Base-by-base conservation (phyloP, 225 moss, liverwort and hornwort species). In the Neckera pumila region DNA sequence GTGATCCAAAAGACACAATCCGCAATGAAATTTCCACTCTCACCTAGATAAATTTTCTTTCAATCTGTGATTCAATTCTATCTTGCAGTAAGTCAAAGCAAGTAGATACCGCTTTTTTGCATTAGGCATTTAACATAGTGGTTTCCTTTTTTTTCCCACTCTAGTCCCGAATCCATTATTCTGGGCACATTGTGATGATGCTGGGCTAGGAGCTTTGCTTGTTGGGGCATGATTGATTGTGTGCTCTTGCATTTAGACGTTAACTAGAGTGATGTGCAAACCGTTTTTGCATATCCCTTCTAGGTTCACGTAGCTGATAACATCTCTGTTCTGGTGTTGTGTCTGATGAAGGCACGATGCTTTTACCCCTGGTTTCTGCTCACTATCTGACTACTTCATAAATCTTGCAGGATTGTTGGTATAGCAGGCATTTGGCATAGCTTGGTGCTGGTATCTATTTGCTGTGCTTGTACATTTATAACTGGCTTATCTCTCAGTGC, bases 341-440 rank as follows among this genome's bases (percentile, higher is more conserved):
- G 5, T 58, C 15, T 58, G 43, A 72, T 72, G 16, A 84, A 71
- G 47, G 33, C 61, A 33, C 83, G 81, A 64, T 78, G 69, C 64
- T 61, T 80, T 74, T 56, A 72, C 42, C 56, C 56, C 66, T 76
- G 76, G 70, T 67, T 87, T 87, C 26, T 62, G 63, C 49, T 57
- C 61, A 31, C 76, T 31, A 76, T 90, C 80, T 88, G 57, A 88
- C 51, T 57, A n/a, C 77, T 86, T 80, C 19, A 71, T 57, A 65
- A 72, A 79, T 87, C 82, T 89, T 89, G 93, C 96, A 98, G 98
- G 99, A 99, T 99, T 91, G 99, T 99, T 81, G 99, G 99, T 86
- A 97, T 99, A 90, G 99, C 99, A 88, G 99, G 99, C 88, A 85
- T 99, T 64, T 99, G 99, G 99, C 99, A 99, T 84, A 99, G 99